Percentiles rank a stretch among this genome's conserved stretches.
phyloP scores from a whole-genome alignment of 176 grass and related monocot species.

The Oryza glumipatula region DNA sequence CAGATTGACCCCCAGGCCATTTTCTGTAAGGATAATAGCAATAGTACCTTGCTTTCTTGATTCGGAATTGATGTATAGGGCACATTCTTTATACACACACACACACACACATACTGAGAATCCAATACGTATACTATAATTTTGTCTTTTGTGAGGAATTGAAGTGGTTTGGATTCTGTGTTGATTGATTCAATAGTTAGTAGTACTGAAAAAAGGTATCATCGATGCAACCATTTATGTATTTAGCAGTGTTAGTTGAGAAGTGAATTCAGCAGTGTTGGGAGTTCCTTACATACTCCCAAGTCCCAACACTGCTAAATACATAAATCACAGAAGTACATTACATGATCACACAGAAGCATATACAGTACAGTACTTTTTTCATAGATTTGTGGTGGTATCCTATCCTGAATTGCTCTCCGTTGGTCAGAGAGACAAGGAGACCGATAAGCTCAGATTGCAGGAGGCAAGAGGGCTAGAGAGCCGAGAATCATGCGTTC shows the following conservation, averaged over 20 bases:
- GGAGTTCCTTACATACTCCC: background rate
- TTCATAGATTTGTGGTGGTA: background rate
- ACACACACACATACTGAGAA: background rate
- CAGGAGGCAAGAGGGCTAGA: background rate
- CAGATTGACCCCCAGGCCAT: background rate
- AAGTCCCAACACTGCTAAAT: too few species aligned
- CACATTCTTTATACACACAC: background rate
- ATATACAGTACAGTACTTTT: background rate
- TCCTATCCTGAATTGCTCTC: background rate
- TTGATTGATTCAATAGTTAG: background rate
- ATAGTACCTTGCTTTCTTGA: background rate
- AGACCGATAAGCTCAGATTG: background rate
- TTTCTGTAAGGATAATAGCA: background rate
- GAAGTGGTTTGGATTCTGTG: background rate
- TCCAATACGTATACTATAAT: background rate
- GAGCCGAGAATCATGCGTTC: slow-evolving; percentile 18
- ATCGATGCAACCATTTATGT: background rate
- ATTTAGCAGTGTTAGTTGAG: background rate
- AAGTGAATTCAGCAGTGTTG: background rate
- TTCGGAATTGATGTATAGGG: background rate
- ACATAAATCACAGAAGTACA: too few species aligned
- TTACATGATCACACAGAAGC: background rate
- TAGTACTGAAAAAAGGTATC: background rate
- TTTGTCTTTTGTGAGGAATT: background rate
- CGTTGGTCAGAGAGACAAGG: slow-evolving; percentile 2